A percentile compares a stretch with the other conserved stretches of the same genome.
phyloP scores from a whole-genome alignment of 2,329 filamentous ascomycete species.

The Bipolaris sorokiniana region DNA sequence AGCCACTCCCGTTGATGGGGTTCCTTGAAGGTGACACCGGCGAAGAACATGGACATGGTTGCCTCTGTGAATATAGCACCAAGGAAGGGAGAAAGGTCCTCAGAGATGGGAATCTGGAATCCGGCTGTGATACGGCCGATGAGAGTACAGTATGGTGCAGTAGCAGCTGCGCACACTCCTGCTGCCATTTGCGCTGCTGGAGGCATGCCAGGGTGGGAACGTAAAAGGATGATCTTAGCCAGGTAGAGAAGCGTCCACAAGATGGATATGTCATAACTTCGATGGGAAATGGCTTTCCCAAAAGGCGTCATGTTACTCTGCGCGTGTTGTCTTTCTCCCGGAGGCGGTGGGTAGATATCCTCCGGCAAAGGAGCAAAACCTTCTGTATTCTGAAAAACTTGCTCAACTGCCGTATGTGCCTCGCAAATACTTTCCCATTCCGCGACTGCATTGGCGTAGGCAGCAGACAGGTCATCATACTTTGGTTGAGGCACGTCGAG shows the following conservation, averaged over 20 bases:
- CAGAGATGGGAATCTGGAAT: conserved; percentile 52
- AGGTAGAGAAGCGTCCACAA: conserved; percentile 90
- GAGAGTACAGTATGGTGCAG: conserved; percentile 71
- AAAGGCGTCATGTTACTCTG: conserved; percentile 69
- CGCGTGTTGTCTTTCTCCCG: conserved; percentile 27
- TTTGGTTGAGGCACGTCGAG: conserved; percentile 25
- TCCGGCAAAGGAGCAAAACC: conserved; percentile 77
- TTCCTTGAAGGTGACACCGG: conserved; percentile 79
- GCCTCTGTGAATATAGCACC: conserved; percentile 84
- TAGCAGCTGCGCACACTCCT: conserved; percentile 75
- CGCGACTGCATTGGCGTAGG: conserved; percentile 70
- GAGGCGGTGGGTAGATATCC: conserved; percentile 66
- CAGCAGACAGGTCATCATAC: conserved; percentile 63
- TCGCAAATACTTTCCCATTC: conserved; percentile 80
- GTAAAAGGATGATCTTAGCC: conserved; percentile 79
- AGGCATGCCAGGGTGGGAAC: conserved; percentile 87
- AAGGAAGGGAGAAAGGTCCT: conserved; percentile 72
- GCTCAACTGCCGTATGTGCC: conserved; percentile 71
- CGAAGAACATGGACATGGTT: conserved; percentile 83
- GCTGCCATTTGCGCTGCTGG: conserved; percentile 88
- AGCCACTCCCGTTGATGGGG: conserved; percentile 77
- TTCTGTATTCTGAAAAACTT: conserved; percentile 65
- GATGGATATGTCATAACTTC: conserved; percentile 84
- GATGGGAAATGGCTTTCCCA: conserved; percentile 79
- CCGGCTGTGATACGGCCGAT: conserved; percentile 84